phyloP scores from a whole-genome alignment of 805 yeast genomes.

The Candida chilensis region DNA sequence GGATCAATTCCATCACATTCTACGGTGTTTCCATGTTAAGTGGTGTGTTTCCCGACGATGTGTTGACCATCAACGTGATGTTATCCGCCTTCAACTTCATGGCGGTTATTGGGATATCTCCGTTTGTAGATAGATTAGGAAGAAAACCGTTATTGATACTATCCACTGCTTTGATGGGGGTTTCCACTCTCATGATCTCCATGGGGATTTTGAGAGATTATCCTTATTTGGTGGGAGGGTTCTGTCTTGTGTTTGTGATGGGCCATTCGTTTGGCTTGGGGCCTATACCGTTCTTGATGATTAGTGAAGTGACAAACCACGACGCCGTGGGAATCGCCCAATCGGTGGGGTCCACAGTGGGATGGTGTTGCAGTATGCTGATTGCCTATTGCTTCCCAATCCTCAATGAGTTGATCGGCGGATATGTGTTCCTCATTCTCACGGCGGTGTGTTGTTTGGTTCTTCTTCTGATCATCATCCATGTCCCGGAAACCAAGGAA shows the following conservation, averaged over 20 bases:
- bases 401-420: slow-evolving; percentile 14
- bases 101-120: slow-evolving; percentile 6
- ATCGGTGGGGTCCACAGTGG: slow-evolving; percentile 21
- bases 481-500: too few relatives aligned
- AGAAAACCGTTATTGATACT: slow-evolving; percentile 31
- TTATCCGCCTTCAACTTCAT: slow-evolving; percentile 3
- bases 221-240: slow-evolving; percentile 9
- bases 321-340: slow-evolving; percentile 23
- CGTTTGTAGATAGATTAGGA: slow-evolving; percentile 18
- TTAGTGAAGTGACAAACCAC: slow-evolving; percentile 21
- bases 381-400: slow-evolving; percentile 23
- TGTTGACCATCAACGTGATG: slow-evolving; percentile 7
- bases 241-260: slow-evolving; percentile 20
- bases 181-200: slow-evolving; percentile 22
- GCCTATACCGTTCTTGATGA: slow-evolving; percentile 26
- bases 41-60: slow-evolving; percentile 23
- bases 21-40: slow-evolving; percentile 30
- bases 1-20: slow-evolving; percentile 33
- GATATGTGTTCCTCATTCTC: slow-evolving; percentile 4
- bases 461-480: too few relatives aligned
- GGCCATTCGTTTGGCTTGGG: slow-evolving; percentile 25
- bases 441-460: too few relatives aligned
- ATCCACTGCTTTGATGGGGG: slow-evolving; percentile 22
- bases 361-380: slow-evolving; percentile 22
- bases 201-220: slow-evolving; percentile 11